phyloP scores from a whole-genome alignment of 2,329 filamentous ascomycete genomes.

The Ceratocystis cacaofunesta region DNA sequence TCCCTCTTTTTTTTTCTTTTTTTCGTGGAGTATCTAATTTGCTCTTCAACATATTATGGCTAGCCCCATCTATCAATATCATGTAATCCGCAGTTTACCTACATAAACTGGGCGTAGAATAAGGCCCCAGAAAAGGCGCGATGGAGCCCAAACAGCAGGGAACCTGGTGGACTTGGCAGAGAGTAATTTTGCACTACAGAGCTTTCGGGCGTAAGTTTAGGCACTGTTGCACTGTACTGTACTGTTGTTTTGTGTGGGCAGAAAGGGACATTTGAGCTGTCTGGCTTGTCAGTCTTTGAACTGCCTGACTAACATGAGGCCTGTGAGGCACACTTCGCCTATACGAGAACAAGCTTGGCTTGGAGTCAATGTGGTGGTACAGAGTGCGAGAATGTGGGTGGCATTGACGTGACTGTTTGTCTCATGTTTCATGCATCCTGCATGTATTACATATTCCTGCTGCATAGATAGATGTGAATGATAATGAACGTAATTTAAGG shows the following conservation, averaged over 20 bases:
- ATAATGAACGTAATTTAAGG: neutral
- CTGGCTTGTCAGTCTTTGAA: neutral
- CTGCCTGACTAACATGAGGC: neutral
- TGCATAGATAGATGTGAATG: no score
- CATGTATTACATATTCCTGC: neutral
- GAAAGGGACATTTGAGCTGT: neutral
- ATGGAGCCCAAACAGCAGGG: neutral
- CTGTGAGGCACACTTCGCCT: neutral
- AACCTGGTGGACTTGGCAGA: neutral
- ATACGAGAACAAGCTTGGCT: neutral
- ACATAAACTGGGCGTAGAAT: neutral
- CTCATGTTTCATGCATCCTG: slow-evolving; percentile 1
- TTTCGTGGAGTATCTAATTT: no score
- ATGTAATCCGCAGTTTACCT: neutral
- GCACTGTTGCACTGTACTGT: neutral
- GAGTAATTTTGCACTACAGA: neutral
- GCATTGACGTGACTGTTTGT: slow-evolving; percentile 20
- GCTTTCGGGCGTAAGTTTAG: neutral
- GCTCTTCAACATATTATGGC: no score
- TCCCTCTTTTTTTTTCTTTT: no score
- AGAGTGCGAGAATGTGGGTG: slow-evolving; percentile 17
- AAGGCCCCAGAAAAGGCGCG: neutral
- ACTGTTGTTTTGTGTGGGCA: neutral
- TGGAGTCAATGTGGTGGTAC: neutral
- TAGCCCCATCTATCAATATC: no score